Conservation (phyloP, 2,329 filamentous ascomycete genomes). For the Pseudogymnoascus sp. region DNA sequence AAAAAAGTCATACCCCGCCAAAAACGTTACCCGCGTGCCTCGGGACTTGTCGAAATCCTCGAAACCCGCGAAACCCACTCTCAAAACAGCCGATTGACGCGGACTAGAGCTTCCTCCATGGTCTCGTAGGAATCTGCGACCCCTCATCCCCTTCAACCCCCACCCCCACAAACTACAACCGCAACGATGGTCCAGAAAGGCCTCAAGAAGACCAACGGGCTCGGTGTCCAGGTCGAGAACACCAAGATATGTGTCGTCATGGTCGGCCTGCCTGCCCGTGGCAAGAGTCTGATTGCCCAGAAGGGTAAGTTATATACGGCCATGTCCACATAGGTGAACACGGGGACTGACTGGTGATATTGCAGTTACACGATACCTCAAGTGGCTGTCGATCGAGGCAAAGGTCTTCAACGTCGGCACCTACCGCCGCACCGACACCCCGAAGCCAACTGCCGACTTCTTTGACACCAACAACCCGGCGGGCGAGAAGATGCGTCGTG, state of each 20-base stretch:
- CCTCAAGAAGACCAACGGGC: constrained; percentile 43
- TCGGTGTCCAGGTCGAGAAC: constrained; percentile 83
- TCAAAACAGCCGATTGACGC: constrained; percentile 1
- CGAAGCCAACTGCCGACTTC: constrained; percentile 87
- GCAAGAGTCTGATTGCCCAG: constrained; percentile 95
- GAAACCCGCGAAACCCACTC: neutral
- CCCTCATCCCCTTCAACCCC: neutral
- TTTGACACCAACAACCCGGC: constrained; percentile 87
- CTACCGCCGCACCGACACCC: constrained; percentile 83
- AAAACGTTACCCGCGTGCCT: constrained; percentile 1
- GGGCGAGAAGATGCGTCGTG: constrained; percentile 79
- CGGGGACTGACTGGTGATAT: neutral
- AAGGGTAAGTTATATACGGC: constrained; percentile 59
- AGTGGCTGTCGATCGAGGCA: constrained; percentile 90
- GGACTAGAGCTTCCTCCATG: constrained; percentile 5
- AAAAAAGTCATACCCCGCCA: neutral
- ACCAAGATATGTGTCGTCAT: constrained; percentile 97
- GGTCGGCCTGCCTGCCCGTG: constrained; percentile 90
- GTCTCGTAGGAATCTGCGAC: constrained; percentile 4
- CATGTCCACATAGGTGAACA: neutral
- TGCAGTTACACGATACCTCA: constrained; percentile 81
- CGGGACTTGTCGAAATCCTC: neutral
- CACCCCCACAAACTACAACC: neutral
- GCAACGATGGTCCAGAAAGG: constrained; percentile 2
- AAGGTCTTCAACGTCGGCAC: constrained; percentile 96